These are phyloP conservation scores for Lichtheimia hyalospora DNA, from an alignment of 371 early-diverging fungal species.

Conservation along the genomic window DNA sequence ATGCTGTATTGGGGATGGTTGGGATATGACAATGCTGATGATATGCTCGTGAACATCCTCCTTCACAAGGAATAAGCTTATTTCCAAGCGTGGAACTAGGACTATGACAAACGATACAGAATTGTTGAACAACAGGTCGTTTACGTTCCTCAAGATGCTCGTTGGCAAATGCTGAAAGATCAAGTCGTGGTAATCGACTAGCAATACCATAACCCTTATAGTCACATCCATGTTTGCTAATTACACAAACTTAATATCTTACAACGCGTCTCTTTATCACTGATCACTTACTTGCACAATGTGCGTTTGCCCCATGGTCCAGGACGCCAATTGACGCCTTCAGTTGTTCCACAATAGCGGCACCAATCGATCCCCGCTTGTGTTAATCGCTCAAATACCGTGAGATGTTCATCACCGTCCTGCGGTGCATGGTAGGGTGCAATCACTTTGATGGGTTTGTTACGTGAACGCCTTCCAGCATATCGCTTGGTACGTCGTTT, in stretches of 20 bases:
- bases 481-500: conserved; percentile 12
- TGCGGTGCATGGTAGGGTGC: background rate
- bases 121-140: conserved; percentile 36
- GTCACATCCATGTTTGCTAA: conserved; percentile 46
- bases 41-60: conserved; percentile 38
- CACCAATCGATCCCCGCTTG: conserved; percentile 64
- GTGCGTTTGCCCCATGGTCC: conserved; percentile 81
- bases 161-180: conserved; percentile 31
- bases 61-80: conserved; percentile 26
- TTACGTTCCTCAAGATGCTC: conserved; percentile 32
- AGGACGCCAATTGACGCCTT: conserved; percentile 75
- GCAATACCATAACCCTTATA: conserved; percentile 44
- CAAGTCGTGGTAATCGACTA: conserved; percentile 35
- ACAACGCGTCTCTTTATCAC: background rate
- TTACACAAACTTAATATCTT: background rate
- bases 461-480: conserved; percentile 4
- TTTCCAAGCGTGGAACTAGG: conserved; percentile 19
- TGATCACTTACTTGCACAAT: conserved; percentile 63
- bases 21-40: conserved; percentile 21
- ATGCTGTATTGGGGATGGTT: conserved; percentile 1
- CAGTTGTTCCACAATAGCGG: conserved; percentile 76
- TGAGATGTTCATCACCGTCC: conserved; percentile 4
- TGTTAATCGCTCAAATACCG: conserved; percentile 45
- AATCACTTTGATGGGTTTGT: background rate
- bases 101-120: conserved; percentile 31